Evolutionary conservation across 768 basidiomycete species (phyloP).

Genomic region (Neoboletus brunneissimus): DNA sequence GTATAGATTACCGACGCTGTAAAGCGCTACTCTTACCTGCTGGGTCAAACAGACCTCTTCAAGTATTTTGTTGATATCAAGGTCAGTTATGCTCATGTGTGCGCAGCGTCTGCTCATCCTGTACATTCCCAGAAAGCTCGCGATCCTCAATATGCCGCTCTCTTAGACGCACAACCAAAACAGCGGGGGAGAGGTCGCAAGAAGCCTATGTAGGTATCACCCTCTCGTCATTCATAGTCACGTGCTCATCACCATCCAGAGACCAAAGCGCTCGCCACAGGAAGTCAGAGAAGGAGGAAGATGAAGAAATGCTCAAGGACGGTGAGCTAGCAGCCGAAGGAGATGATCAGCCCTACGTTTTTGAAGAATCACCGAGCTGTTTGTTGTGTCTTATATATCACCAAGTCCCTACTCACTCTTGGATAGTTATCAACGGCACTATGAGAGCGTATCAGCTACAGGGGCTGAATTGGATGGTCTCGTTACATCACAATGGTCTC

Average conservation of each 20-base stretch:
- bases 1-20: conserved; percentile 84
- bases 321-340: conserved; percentile 77
- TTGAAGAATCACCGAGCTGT: conserved; percentile 94
- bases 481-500: conserved; percentile 91
- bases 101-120: not conserved
- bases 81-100: conserved; percentile 39
- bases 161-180: conserved; percentile 85
- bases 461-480: conserved; percentile 97
- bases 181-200: conserved; percentile 83
- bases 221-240: not conserved
- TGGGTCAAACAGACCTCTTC: conserved; percentile 97
- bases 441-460: conserved; percentile 97
- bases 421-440: conserved; percentile 75
- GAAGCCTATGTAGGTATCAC: conserved; percentile 60
- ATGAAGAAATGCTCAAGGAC: conserved; percentile 90
- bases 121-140: conserved; percentile 60
- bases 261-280: conserved; percentile 80
- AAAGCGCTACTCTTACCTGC: conserved; percentile 95
- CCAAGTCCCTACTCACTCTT: conserved; percentile 3
- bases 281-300: conserved; percentile 98
- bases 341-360: conserved; percentile 89
- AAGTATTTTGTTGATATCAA: conserved; percentile 98
- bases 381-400: conserved; percentile 13
- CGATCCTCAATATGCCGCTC: conserved; percentile 89
- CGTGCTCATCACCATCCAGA: conserved; percentile 37